Percentiles rank a stretch among this genome's conserved stretches.
These are phyloP conservation scores for Arthroderma uncinatum DNA, from an alignment of 2,329 filamentous ascomycete genomes.

Conservation along the genomic window DNA sequence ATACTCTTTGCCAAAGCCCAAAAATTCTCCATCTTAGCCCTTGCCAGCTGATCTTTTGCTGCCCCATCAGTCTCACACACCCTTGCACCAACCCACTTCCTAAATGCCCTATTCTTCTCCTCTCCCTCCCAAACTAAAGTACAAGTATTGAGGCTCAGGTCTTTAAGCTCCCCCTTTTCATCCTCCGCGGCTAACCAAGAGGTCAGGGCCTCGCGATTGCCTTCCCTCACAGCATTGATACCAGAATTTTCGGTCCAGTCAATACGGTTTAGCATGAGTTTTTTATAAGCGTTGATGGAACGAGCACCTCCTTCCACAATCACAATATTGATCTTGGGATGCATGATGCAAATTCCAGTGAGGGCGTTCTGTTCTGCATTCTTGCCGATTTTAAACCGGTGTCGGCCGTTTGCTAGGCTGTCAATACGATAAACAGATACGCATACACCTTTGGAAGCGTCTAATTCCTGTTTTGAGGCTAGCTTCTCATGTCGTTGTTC, in stretches of 20 bases:
- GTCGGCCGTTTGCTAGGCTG: conserved; percentile 81
- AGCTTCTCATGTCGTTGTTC: conserved; percentile 81
- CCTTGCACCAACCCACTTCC: conserved; percentile 70
- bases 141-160: conserved; percentile 72
- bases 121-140: conserved; percentile 84
- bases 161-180: conserved; percentile 65
- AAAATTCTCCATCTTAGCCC: conserved; percentile 87
- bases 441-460: conserved; percentile 74
- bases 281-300: conserved; percentile 74
- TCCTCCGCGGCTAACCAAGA: conserved; percentile 70
- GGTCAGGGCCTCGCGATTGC: conserved; percentile 51
- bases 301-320: conserved; percentile 84
- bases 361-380: conserved; percentile 84
- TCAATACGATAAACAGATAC: conserved; percentile 82
- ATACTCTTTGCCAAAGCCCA: conserved; percentile 77
- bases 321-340: conserved; percentile 78
- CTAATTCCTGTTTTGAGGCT: conserved; percentile 68
- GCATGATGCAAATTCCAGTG: conserved; percentile 82
- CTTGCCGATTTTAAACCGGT: conserved; percentile 83
- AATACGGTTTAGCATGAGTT: conserved; percentile 85
- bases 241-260: conserved; percentile 86
- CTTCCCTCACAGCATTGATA: conserved; percentile 47
- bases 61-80: conserved; percentile 89
- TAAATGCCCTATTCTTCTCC: conserved; percentile 65
- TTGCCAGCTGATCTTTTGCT: conserved; percentile 65